Percentiles rank a stretch among this genome's conserved stretches.
phyloP scores from a whole-genome alignment of 352 stramenopile genomes.

The Globisporangium abappressorium region DNA sequence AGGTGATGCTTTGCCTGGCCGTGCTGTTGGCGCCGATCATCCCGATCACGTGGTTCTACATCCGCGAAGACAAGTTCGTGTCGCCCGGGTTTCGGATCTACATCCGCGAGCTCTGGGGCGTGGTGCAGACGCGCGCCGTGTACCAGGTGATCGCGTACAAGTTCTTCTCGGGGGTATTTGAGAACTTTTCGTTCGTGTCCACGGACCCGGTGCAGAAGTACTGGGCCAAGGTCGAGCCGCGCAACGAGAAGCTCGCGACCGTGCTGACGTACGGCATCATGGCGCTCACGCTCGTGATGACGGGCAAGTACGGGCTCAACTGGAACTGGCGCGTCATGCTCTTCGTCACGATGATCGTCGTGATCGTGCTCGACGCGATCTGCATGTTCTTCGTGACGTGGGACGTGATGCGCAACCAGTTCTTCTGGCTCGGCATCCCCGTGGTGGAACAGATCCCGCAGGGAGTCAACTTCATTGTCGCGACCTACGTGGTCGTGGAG shows the following conservation, averaged over 20 bases:
- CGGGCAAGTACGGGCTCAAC: slow-evolving; percentile 37
- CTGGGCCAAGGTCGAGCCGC: slow-evolving; percentile 33
- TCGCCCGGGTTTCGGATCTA: slow-evolving; percentile 18
- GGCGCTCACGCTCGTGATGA: slow-evolving; percentile 32
- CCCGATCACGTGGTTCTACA: slow-evolving; percentile 23
- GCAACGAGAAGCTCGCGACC: slow-evolving; percentile 28
- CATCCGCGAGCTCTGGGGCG: slow-evolving; percentile 29
- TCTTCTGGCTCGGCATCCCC: slow-evolving; percentile 57
- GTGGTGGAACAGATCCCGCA: slow-evolving; percentile 47
- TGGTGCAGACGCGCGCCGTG: slow-evolving; percentile 43
- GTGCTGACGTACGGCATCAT: slow-evolving; percentile 29
- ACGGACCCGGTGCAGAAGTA: slow-evolving; percentile 31
- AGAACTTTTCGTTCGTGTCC: slow-evolving; percentile 33
- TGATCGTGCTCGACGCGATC: slow-evolving; percentile 38
- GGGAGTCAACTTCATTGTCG: slow-evolving; percentile 47
- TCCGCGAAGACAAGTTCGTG: slow-evolving; percentile 30
- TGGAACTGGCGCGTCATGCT: slow-evolving; percentile 52
- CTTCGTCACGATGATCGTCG: slow-evolving; percentile 30
- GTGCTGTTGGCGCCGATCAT: slow-evolving; percentile 16
- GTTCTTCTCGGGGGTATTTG: slow-evolving; percentile 48
- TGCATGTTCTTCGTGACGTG: slow-evolving; percentile 39
- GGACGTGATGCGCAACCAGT: slow-evolving; percentile 55
- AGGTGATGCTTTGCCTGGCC: slow-evolving; percentile 17
- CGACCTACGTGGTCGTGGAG: slow-evolving; percentile 59
- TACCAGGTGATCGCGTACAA: slow-evolving; percentile 50